These are phyloP conservation scores for Erodium texanum DNA, from an alignment of 441 rosid genomes.

Conservation along the genomic window DNA sequence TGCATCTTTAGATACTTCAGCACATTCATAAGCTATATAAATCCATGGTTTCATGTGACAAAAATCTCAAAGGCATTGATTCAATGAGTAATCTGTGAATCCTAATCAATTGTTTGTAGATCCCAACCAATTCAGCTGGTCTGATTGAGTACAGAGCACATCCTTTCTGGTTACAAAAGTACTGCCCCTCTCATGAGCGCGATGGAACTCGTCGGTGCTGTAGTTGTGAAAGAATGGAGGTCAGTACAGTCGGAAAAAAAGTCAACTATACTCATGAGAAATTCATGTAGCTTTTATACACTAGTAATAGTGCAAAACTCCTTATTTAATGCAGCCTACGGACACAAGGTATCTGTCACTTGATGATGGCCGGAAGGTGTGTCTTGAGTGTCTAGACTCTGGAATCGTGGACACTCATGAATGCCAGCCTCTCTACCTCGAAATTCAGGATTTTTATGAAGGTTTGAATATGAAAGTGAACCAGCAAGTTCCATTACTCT, in stretches of 20 bases:
- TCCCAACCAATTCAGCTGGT: conserved; percentile 69
- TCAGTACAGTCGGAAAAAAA: conserved; percentile 28
- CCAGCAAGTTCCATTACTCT: conserved; percentile 74
- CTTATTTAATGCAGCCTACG: conserved; percentile 43
- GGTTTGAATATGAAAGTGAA: conserved; percentile 84
- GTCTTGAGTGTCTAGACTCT: conserved; percentile 91
- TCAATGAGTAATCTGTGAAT: too few relatives aligned
- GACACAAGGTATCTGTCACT: conserved; percentile 64
- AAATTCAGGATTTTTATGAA: conserved; percentile 80
- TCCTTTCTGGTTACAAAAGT: conserved; percentile 87
- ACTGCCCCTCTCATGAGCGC: conserved; percentile 83
- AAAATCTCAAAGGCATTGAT: too few relatives aligned
- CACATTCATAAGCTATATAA: too few relatives aligned
- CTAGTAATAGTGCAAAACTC: not conserved
- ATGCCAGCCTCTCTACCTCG: conserved; percentile 82
- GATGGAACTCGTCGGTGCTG: conserved; percentile 92
- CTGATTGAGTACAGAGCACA: conserved; percentile 84
- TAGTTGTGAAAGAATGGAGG: conserved; percentile 99
- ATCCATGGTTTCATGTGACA: too few relatives aligned
- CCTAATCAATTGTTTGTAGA: too few relatives aligned
- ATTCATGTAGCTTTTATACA: too few relatives aligned
- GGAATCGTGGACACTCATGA: conserved; percentile 80
- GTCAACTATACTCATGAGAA: too few relatives aligned
- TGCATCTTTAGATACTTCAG: too few relatives aligned
- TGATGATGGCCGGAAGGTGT: conserved; percentile 84